Evolutionary conservation across 2,329 filamentous ascomycete species (phyloP).

Genomic region (Rugonectria rugulosa): DNA sequence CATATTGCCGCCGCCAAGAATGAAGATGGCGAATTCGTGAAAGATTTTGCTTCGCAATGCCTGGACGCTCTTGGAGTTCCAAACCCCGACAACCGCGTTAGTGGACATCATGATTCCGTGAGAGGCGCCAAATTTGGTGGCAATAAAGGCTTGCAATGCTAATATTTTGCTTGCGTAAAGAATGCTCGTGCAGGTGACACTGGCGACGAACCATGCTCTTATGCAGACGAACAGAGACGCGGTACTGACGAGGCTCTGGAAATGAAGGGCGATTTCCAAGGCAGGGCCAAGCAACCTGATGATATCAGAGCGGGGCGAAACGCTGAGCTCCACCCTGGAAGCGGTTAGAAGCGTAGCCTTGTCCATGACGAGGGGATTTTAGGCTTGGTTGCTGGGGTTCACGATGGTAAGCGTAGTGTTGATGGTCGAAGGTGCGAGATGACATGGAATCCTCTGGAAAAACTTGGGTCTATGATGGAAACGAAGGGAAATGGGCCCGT

Average conservation of each 20-base stretch:
- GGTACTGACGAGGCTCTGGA: conserved; percentile 45
- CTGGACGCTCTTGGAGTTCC: conserved; percentile 48
- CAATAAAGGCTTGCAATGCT: conserved; percentile 37
- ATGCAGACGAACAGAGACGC: conserved; percentile 43
- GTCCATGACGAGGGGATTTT: conserved; percentile 40
- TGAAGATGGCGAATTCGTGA: conserved; percentile 59
- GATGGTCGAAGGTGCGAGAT: not conserved
- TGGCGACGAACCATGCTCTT: conserved; percentile 42
- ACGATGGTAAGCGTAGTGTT: not conserved
- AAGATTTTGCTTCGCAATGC: conserved; percentile 56
- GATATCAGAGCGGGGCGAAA: conserved; percentile 42
- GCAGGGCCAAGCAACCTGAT: conserved; percentile 45
- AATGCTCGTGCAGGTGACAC: conserved; percentile 34
- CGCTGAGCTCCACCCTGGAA: conserved; percentile 45
- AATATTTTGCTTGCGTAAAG: conserved; percentile 37
- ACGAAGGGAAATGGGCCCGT: not conserved
- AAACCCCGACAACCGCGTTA: conserved; percentile 40
- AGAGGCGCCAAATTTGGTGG: conserved; percentile 40
- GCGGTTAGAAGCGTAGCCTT: conserved; percentile 49
- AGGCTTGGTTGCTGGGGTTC: conserved; percentile 14
- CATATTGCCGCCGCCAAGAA: conserved; percentile 59
- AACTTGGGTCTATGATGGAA: not conserved
- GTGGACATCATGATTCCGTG: conserved; percentile 41
- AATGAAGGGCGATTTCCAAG: conserved; percentile 44
- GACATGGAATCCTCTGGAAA: not conserved